These are phyloP conservation scores for Trichosporon coremiiforme DNA, from an alignment of 1,284 basidiomycete species.

Conservation along the genomic window DNA sequence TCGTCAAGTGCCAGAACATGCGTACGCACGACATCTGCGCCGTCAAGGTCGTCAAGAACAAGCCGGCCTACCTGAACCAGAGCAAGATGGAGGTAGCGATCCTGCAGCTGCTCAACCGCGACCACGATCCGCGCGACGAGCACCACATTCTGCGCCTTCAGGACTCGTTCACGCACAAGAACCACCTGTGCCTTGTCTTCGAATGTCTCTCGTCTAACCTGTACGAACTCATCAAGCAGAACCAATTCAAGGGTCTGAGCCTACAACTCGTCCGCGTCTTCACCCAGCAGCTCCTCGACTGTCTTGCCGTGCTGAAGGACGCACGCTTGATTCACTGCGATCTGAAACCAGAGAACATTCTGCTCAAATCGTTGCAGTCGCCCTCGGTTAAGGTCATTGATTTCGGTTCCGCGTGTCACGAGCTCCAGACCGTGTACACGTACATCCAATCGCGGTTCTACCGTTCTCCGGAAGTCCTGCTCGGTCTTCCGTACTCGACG, in stretches of 20 bases:
- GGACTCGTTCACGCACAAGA: conserved; percentile 96
- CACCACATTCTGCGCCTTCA: conserved; percentile 94
- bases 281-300: conserved; percentile 90
- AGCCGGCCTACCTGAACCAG: conserved; percentile 98
- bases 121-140: conserved; percentile 88
- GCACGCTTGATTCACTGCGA: conserved; percentile 97
- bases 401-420: conserved; percentile 98
- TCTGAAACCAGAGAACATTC: conserved; percentile 94
- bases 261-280: conserved; percentile 98
- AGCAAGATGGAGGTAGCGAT: conserved; percentile 99
- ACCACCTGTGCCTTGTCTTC: conserved; percentile 95
- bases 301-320: conserved; percentile 89
- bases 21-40: conserved; percentile 97
- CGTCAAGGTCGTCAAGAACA: conserved; percentile 99
- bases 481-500: conserved; percentile 91
- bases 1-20: conserved; percentile 99
- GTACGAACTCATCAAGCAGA: conserved; percentile 99
- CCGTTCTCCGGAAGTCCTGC: conserved; percentile 93
- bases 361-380: conserved; percentile 94
- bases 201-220: conserved; percentile 96
- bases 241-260: conserved; percentile 96
- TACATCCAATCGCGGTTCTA: conserved; percentile 99
- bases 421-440: conserved; percentile 97
- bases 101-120: conserved; percentile 89
- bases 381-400: conserved; percentile 99